Evolutionary conservation across 306 rosid species (phyloP).

Genomic region (Lupinus albus): DNA sequence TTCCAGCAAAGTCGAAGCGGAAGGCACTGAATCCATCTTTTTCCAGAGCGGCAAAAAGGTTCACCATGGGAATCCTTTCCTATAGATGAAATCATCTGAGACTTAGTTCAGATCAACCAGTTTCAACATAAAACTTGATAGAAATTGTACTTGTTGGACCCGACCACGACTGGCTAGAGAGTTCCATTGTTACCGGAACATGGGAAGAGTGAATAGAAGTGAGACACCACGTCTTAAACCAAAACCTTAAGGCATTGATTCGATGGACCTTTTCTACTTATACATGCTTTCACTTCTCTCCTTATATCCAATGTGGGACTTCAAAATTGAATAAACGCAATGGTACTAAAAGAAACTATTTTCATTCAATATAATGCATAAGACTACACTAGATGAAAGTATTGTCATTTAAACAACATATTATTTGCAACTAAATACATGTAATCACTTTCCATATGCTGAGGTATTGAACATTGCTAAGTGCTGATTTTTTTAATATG

Average conservation of each 20-base stretch:
- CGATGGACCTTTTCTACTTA: no score
- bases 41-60: conserved; percentile 68
- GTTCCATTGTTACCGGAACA: no score
- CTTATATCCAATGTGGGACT: no score
- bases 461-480: background rate
- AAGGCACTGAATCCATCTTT: conserved; percentile 63
- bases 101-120: conserved; percentile 26
- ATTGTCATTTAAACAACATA: background rate
- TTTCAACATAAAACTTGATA: conserved; percentile 12
- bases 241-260: no score
- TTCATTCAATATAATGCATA: no score
- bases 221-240: no score
- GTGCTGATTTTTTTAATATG: background rate
- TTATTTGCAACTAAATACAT: background rate
- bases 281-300: no score
- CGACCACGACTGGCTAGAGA: no score
- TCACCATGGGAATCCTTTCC: conserved; percentile 91
- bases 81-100: conserved; percentile 29
- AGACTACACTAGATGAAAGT: background rate
- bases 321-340: no score
- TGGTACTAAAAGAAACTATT: no score
- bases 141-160: no score
- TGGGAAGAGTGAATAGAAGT: no score
- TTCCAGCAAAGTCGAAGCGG: conserved; percentile 90
- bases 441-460: conserved; percentile 2